Base-by-base conservation (phyloP, 1,139 yeast species). In the Yamadazyma oceani region DNA sequence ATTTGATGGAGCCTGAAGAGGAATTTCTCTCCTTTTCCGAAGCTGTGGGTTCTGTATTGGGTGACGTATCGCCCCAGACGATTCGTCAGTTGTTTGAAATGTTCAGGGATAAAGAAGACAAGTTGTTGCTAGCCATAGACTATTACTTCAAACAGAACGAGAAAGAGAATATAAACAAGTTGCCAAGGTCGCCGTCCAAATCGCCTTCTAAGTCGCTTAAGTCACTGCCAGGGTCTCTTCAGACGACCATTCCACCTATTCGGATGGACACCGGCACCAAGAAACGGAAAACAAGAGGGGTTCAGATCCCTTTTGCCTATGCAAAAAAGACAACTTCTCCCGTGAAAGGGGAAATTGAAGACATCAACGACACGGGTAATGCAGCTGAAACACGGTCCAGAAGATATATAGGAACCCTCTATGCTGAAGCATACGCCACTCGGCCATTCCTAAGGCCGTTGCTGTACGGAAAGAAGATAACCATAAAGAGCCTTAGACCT, bases 351-450 rank as follows among this genome's bases (percentile, higher is more conserved):
- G n/a, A n/a, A n/a, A n/a, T n/a, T n/a, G n/a, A n/a, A n/a, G n/a
- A n/a, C n/a, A n/a, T n/a, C n/a, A n/a, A n/a, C n/a, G n/a, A n/a
- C n/a, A n/a, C n/a, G n/a, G n/a, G n/a, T n/a, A n/a, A n/a, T n/a
- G n/a, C n/a, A n/a, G n/a, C n/a, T n/a, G n/a, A n/a, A n/a, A 43
- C 45, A 27, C 43, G 21, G 26, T 62, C 69, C 69, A 48, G 46
- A 22, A 51, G 61, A 29, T 83, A 70, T 50, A 67, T 88, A 17
- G 97, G 97, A 0, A 72, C 88, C 1, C 51, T 87, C 19, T 82
- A 81, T 44, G 78, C 85, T 0, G 82, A 79, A 37, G 90, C 88
- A 2, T 84, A 90, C 86, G 89, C 95, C 8, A 87, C 95, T 0
- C 64, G 96, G 35, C 87, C 94, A 0, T 83, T 86, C 0, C 50